These are phyloP conservation scores for Fraxinus anomala DNA, from an alignment of 257 asterid species.

Conservation along the genomic window DNA sequence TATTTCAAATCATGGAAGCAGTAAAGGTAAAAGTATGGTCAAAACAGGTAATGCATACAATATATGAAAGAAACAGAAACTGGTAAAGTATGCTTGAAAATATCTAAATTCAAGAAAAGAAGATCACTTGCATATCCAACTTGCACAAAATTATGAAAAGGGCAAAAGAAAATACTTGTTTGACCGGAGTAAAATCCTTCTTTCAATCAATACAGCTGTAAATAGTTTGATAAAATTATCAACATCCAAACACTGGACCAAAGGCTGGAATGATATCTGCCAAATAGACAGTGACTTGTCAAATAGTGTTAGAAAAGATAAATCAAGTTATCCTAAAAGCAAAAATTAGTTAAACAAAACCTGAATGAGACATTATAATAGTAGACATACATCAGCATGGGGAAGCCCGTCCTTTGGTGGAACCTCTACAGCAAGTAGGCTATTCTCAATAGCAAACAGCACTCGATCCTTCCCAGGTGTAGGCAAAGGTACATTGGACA, in stretches of 20 bases:
- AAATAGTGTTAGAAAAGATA: conserved; percentile 19
- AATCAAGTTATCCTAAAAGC: neutral
- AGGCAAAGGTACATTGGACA: conserved; percentile 87
- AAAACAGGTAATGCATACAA: conserved; percentile 5
- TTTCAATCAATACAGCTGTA: conserved; percentile 88
- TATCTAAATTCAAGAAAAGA: neutral
- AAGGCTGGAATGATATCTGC: conserved; percentile 97
- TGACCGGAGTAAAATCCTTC: conserved; percentile 95
- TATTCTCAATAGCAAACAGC: conserved; percentile 76
- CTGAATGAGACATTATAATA: conserved; percentile 15
- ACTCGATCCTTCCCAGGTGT: conserved; percentile 89
- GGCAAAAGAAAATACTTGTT: conserved; percentile 59
- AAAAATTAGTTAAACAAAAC: conserved; percentile 16
- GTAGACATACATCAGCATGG: conserved; percentile 86
- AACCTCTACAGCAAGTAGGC: conserved; percentile 86
- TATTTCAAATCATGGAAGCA: conserved; percentile 3
- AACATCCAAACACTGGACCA: conserved; percentile 96
- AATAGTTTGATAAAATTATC: conserved; percentile 88
- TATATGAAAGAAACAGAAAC: neutral
- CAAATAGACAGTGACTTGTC: conserved; percentile 28
- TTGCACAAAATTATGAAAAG: conserved; percentile 19
- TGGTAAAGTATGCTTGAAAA: conserved; percentile 13
- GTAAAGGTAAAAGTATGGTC: neutral
- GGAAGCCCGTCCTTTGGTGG: conserved; percentile 94
- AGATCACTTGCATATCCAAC: conserved; percentile 2